These are phyloP conservation scores for Chaetomium sp. DNA, from an alignment of 2,329 filamentous ascomycete species.

Conservation along the genomic window DNA sequence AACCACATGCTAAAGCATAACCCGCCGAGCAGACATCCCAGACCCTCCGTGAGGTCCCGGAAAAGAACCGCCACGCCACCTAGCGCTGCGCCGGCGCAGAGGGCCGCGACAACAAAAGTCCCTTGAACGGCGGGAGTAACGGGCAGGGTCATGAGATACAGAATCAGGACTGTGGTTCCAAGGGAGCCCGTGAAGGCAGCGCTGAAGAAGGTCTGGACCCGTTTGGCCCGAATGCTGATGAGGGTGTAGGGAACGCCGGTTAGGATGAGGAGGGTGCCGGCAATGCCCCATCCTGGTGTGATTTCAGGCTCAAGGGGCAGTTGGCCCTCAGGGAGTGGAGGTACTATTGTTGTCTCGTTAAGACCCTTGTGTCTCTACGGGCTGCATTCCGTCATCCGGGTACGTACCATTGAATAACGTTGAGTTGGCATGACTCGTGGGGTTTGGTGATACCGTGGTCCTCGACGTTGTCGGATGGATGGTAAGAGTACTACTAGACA, in stretches of 20 bases:
- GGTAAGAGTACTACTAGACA: too few species aligned
- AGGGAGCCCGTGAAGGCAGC: slow-evolving; percentile 66
- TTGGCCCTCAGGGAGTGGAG: slow-evolving; percentile 40
- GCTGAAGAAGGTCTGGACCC: slow-evolving; percentile 75
- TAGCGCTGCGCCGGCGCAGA: slow-evolving; percentile 65
- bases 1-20: slow-evolving; percentile 91
- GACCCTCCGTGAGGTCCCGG: slow-evolving; percentile 68
- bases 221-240: slow-evolving; percentile 75
- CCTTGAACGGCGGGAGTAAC: slow-evolving; percentile 72
- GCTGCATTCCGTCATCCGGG: too few species aligned
- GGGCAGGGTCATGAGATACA: slow-evolving; percentile 81
- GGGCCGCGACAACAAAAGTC: slow-evolving; percentile 73
- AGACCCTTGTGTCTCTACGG: too few species aligned
- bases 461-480: too few species aligned
- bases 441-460: not conserved
- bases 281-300: slow-evolving; percentile 75
- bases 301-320: slow-evolving; percentile 69
- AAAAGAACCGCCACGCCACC: slow-evolving; percentile 73
- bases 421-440: slow-evolving; percentile 14
- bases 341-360: not conserved
- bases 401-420: slow-evolving; percentile 26
- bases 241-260: slow-evolving; percentile 66
- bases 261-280: slow-evolving; percentile 67
- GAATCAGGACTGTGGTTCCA: slow-evolving; percentile 71
- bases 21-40: slow-evolving; percentile 83